Base-by-base conservation (phyloP, 2,329 filamentous ascomycete species). In the Cordyceps sp. region DNA sequence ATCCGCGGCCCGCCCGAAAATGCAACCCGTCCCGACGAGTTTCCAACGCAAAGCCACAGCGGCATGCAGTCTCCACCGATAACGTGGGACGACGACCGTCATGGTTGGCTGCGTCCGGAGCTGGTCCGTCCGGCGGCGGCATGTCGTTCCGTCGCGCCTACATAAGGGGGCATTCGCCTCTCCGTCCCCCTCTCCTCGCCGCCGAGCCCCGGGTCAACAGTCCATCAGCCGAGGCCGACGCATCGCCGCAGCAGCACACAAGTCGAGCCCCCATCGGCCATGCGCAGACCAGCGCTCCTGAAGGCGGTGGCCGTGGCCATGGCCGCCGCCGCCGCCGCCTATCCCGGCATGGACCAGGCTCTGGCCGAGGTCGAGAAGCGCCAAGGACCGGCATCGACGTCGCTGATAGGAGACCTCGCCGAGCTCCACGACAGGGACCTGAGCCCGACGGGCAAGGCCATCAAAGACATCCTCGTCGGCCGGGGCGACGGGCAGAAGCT, bases 361-460 rank as follows among this genome's bases (percentile, higher is more conserved):
- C 23, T 32, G 12, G 17, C 5, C 15, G 25, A 27, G 3, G 12
- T 32, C 4, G 16, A 23, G 19, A 26, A 26, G 14, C 24, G 18
- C 12, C 23, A 30, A 27, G 22, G 33, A 14, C 28, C 20, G 3
- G 3, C 25, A 10, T 29, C 29, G 18, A 25, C 29, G 16, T 18
- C 26, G 4, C 35, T 53, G 8, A 43, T 61, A 8, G 55, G 56
- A 6, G 58, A 62, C 35, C 49, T 61, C 5, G 33, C 39, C 8
- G 41, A 30, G 0, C 41, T 54, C 2, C 25, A 32, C 1, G 45
- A 47, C 29, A 37, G 36, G 10, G 34, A 48, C 16, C 45, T 55
- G 9, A 50, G 49, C 1, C 29, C 40, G 4, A 46, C 49, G 4
- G 54, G 52, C 12, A 28, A 10, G 10, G 19, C 16, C 24, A 52